Conservation (phyloP, 2,329 filamentous ascomycete species). For the Graphilbum ipis-grandicollis region DNA sequence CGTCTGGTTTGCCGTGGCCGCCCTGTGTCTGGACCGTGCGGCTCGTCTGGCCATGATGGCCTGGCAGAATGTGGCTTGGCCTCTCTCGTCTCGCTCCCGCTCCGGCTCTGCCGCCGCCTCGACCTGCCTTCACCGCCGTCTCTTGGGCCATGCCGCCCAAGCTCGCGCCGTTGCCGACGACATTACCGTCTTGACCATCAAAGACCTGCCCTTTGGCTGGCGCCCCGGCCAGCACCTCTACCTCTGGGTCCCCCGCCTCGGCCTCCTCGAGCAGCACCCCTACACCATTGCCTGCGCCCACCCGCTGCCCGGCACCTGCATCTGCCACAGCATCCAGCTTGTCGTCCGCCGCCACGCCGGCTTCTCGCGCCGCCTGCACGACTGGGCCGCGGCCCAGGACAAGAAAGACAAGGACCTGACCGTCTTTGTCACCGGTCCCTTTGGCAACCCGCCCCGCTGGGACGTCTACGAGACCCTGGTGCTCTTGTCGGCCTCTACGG, state of each 20-base stretch:
- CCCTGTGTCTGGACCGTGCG: slow-evolving; percentile 45
- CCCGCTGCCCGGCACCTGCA: slow-evolving; percentile 29
- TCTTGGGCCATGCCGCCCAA: slow-evolving; percentile 34
- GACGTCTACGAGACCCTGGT: slow-evolving; percentile 41
- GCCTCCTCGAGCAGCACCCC: slow-evolving; percentile 37
- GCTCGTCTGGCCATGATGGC: slow-evolving; percentile 29
- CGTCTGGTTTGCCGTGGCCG: slow-evolving; percentile 47
- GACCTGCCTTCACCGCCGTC: slow-evolving; percentile 27
- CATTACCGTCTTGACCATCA: slow-evolving; percentile 40
- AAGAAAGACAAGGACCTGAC: slow-evolving; percentile 17
- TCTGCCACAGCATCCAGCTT: slow-evolving; percentile 42
- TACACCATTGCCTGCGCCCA: slow-evolving; percentile 44
- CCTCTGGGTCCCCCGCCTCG: slow-evolving; percentile 39
- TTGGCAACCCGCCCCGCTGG: slow-evolving; percentile 36
- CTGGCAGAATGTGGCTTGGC: slow-evolving; percentile 33
- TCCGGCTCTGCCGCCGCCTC: slow-evolving; percentile 21
- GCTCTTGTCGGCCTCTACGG: slow-evolving; percentile 43
- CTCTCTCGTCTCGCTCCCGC: slow-evolving; percentile 24
- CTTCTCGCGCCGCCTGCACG: slow-evolving; percentile 37
- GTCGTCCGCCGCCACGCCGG: slow-evolving; percentile 37
- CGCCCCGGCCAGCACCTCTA: slow-evolving; percentile 43
- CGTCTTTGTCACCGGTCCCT: slow-evolving; percentile 37
- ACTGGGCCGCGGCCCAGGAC: slow-evolving; percentile 18
- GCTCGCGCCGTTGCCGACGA: slow-evolving; percentile 29
- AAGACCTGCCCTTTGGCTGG: slow-evolving; percentile 42